phyloP scores from a whole-genome alignment of 495 filamentous ascomycete genomes.

The Penicillium maclennaniae region DNA sequence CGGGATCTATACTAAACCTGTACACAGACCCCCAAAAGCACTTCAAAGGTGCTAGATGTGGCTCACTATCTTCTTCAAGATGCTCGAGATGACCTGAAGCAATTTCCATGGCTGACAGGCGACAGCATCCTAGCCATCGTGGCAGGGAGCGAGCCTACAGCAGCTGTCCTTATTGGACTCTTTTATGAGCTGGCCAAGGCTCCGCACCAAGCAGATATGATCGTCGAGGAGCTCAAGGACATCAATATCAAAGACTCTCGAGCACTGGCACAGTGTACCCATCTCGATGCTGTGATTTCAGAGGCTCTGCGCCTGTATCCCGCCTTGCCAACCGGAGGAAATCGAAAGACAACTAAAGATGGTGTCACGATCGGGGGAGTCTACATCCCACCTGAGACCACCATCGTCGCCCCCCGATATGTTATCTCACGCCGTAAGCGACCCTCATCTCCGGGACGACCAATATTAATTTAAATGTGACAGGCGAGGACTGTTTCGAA shows the following conservation, averaged over 20 bases:
- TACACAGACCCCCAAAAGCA: slow-evolving; percentile 2
- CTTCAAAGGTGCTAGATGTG: slow-evolving; percentile 11
- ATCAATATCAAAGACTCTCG: slow-evolving; percentile 6
- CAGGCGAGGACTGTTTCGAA: slow-evolving; percentile 34
- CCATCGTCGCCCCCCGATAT: slow-evolving; percentile 33
- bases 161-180: slow-evolving; percentile 8
- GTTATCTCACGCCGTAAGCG: slow-evolving; percentile 34
- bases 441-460: slow-evolving; percentile 7
- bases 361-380: slow-evolving; percentile 19
- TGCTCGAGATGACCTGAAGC: background rate
- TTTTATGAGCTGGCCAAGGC: slow-evolving; percentile 16
- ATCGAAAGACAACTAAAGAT: slow-evolving; percentile 29
- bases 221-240: slow-evolving; percentile 11
- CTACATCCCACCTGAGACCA: slow-evolving; percentile 26
- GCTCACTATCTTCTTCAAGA: slow-evolving; percentile 28
- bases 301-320: slow-evolving; percentile 51
- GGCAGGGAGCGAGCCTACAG: slow-evolving; percentile 20
- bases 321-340: slow-evolving; percentile 37
- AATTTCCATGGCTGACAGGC: slow-evolving; percentile 11
- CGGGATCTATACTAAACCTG: background rate
- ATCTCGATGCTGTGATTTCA: slow-evolving; percentile 46
- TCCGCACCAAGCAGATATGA: slow-evolving; percentile 6
- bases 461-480: background rate
- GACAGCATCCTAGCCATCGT: slow-evolving; percentile 19
- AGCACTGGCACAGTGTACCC: slow-evolving; percentile 28